Evolutionary conservation across 129 eudicot genomes (phyloP).

Genomic region (Pseudognaphalium luteoalbum): DNA sequence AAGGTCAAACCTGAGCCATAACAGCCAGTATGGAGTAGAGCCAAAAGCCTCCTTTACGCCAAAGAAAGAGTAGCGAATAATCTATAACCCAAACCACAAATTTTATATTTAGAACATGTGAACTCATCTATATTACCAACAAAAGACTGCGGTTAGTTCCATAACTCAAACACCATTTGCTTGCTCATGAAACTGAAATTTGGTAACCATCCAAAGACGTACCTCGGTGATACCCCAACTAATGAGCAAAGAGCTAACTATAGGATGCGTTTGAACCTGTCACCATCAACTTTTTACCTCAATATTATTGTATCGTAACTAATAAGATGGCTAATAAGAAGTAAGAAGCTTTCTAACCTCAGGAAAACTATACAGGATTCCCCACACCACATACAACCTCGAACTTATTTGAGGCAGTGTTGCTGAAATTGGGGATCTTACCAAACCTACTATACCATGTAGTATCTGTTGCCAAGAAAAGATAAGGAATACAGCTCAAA

Average conservation of each 20-base stretch:
- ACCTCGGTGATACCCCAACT: slow-evolving; percentile 98
- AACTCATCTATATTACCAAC: neutral
- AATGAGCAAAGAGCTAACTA: slow-evolving; percentile 77
- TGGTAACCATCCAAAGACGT: slow-evolving; percentile 13
- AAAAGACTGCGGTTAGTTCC: neutral
- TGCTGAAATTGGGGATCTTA: slow-evolving; percentile 88
- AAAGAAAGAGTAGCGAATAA: slow-evolving; percentile 88
- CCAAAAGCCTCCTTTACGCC: slow-evolving; percentile 90
- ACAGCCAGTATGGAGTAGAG: slow-evolving; percentile 76
- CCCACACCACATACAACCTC: slow-evolving; percentile 85
- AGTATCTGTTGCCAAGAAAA: slow-evolving; percentile 20
- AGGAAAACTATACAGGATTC: slow-evolving; percentile 83
- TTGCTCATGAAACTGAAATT: slow-evolving; percentile 6
- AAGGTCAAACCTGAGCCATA: slow-evolving; percentile 79
- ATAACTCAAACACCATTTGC: neutral
- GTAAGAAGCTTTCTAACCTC: slow-evolving; percentile 44
- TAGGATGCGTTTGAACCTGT: slow-evolving; percentile 66
- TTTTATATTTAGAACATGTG: neutral
- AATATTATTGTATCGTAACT: neutral
- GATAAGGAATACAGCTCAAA: slow-evolving; percentile 6
- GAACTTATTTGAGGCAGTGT: slow-evolving; percentile 92
- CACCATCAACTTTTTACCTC: slow-evolving; percentile 23
- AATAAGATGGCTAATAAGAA: neutral
- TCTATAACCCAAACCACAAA: slow-evolving; percentile 35
- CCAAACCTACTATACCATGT: slow-evolving; percentile 53